Base-by-base conservation (phyloP, 495 filamentous ascomycete species). In the Opeltia flavorubescens region DNA sequence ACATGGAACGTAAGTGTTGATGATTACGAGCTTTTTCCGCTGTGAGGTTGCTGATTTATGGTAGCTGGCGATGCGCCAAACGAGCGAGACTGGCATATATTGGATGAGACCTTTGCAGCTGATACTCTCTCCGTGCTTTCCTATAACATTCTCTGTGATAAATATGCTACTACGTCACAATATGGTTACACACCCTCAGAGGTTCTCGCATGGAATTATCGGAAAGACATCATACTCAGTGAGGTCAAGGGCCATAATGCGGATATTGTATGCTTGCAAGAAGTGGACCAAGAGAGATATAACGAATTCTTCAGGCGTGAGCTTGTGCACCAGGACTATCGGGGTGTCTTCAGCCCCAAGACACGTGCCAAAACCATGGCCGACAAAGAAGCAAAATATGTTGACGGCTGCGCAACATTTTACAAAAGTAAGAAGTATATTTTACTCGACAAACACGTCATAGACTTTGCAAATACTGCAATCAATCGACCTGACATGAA, bases 381-480 rank as follows among this genome's bases (percentile, higher is more conserved):
- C 27, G 84, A 89, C 56, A 83, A 81, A 52, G 87, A 96, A 46
- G 83, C 86, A 11, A 84, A 81, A 56, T 61, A 66, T 13, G 88
- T 98, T 4, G 91, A 98, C 67, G 91, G 91, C 15, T 98, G 91
- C 63, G 91, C 91, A 26, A 89, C 85, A 26, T 95, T 98, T 62
- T 96, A 84, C 73, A 98, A 94, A 65, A 75, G 70, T 50, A 83
- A 73, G 65, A 94, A 94, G 68, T 96, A 84, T 64, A 84, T 93
- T 53, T 65, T 93, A 38, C 76, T 96, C 25, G 88, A 95, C 66
- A 95, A 95, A 66, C 81, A 94, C 46, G 58, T 94, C 38, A 77
- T 98, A 56, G 86, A 94, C 62, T 94, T 95, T 61, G 78, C 81
- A n/a, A 82, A 85, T 49, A 82, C 78, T 15, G 89, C 91, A 48